Conservation (phyloP, 2,329 filamentous ascomycete species). For the Paracamarosporium sp. region DNA sequence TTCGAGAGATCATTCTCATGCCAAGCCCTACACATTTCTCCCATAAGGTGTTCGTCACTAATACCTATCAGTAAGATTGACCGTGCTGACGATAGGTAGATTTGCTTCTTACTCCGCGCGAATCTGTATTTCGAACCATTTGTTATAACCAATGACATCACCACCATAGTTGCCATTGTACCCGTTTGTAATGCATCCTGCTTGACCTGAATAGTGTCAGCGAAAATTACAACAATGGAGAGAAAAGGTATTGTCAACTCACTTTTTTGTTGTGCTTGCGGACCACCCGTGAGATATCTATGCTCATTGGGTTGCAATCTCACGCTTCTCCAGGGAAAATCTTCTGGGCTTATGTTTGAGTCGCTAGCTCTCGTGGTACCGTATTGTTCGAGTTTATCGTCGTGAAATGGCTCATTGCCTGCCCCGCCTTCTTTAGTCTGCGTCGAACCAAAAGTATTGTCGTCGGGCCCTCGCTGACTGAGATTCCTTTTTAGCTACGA, state of each 20-base stretch:
- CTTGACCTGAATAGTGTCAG: background rate
- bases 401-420: background rate
- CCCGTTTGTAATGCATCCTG: background rate
- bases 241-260: no score
- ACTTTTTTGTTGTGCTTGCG: no score
- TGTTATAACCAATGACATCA: background rate
- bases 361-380: conserved; percentile 1
- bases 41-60: background rate
- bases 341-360: background rate
- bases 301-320: background rate
- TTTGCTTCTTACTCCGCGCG: background rate
- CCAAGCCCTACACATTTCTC: background rate
- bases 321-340: background rate
- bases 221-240: background rate
- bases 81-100: background rate
- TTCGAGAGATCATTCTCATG: background rate
- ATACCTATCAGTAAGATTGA: background rate
- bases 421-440: no score
- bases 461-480: no score
- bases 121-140: background rate
- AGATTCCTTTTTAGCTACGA: no score
- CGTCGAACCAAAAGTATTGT: no score
- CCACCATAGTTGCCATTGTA: background rate
- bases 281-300: no score
- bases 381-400: background rate